Evolutionary conservation across 2,329 filamentous ascomycete genomes (phyloP).

Genomic region (Cladosporium cucumerinum): DNA sequence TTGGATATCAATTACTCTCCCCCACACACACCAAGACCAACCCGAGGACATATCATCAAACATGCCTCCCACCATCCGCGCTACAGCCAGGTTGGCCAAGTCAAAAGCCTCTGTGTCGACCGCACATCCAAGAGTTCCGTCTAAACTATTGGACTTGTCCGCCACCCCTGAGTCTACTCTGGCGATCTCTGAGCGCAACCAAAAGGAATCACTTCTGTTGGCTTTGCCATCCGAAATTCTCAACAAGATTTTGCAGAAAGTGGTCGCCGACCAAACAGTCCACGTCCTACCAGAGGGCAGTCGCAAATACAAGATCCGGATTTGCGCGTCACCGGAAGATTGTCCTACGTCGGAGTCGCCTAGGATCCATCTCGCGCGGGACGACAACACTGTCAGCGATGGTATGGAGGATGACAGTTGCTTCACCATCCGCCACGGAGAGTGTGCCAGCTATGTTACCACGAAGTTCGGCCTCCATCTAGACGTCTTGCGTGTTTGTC

Average conservation of each 20-base stretch:
- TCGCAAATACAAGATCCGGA: background rate
- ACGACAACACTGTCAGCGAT: background rate
- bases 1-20: background rate
- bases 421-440: background rate
- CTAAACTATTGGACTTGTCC: background rate
- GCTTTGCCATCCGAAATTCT: background rate
- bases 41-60: background rate
- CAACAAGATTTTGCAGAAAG: background rate
- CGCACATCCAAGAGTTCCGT: background rate
- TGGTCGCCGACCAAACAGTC: background rate
- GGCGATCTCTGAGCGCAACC: background rate
- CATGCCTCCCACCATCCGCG: background rate
- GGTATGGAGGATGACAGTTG: background rate
- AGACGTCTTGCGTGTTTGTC: conserved; percentile 10
- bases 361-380: background rate
- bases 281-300: background rate
- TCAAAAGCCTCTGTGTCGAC: background rate
- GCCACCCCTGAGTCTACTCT: background rate
- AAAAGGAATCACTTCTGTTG: background rate
- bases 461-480: background rate
- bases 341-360: background rate
- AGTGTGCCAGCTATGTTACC: background rate
- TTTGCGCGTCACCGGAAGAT: background rate
- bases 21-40: background rate
- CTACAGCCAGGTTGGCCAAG: background rate